Conservation (phyloP, 148 eudicot genomes). For the Gaultheria prostrata region DNA sequence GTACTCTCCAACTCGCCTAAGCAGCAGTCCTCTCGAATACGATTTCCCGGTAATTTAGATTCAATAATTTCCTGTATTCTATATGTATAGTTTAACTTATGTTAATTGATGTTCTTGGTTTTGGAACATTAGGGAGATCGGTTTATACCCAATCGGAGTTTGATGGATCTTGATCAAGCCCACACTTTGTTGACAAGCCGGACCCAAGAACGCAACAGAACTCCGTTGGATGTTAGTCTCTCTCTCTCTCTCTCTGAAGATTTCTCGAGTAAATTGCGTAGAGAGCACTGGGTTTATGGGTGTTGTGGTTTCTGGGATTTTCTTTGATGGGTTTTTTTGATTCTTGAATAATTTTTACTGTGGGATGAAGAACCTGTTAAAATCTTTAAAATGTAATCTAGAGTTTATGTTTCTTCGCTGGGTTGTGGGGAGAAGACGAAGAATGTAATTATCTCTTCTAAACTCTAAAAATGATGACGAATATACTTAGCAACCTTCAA, state of each 20-base stretch:
- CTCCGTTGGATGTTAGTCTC: constrained; percentile 23
- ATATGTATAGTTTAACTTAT: neutral
- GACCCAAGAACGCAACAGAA: constrained; percentile 11
- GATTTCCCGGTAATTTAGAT: constrained; percentile 29
- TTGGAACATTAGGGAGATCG: constrained; percentile 34
- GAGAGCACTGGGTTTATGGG: neutral
- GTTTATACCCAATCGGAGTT: constrained; percentile 49
- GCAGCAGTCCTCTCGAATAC: constrained; percentile 27
- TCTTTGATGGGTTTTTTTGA: neutral
- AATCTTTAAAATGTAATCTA: neutral
- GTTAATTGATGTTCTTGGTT: neutral
- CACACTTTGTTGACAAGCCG: constrained; percentile 29
- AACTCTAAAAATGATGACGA: neutral
- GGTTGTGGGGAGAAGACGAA: neutral
- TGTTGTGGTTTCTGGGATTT: neutral
- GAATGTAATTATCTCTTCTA: neutral
- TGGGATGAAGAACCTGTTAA: constrained; percentile 8
- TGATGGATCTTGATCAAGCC: constrained; percentile 52
- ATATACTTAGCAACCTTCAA: neutral
- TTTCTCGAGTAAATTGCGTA: neutral
- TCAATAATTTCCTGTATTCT: neutral
- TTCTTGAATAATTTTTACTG: neutral
- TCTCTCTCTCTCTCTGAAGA: constrained; percentile 4
- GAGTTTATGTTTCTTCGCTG: neutral
- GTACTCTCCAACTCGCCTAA: constrained; percentile 44